Evolutionary conservation across 768 basidiomycete genomes (phyloP), one percentile per base, ranked within the genome.

Genomic region (Boletus edulis): DNA sequence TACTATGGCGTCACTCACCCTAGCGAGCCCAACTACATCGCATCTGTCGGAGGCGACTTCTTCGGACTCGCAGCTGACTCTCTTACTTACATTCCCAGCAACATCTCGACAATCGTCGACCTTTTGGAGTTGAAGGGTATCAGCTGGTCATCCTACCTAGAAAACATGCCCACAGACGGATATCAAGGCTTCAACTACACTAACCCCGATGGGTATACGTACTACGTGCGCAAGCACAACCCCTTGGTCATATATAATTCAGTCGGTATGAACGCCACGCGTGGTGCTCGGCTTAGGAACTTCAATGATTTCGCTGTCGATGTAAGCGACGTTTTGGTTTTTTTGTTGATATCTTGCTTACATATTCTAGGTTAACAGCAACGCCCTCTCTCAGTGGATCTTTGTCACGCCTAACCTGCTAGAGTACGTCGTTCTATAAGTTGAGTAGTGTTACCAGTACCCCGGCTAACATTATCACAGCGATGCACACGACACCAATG

Each of bases 241-340:
- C 82, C 81, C 3, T 62, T 78, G 50, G 70, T 82, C 46, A 71
- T 82, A 43, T 81, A 71, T 61, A 72, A 85, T 65, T 79, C 78
- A 0, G 74, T 86, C 29, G 75, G 76, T 5, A 64, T 60, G 39
- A 74, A 75, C 20, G 52, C 76, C 1, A 57, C 66, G 0, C 81
- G 83, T 29, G 69, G 69, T 15, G 59, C 61, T 9, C 75, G 76
- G 18, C 73, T 79, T 59, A 75, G 83, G 32, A 85, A 82, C 65
- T 85, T 84, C 65, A 85, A 84, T 57, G 75, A 85, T 59, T 82
- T 85, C 51, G 77, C 79, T 3, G 67, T 72, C n/a, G 84, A 85
- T 58, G 67, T 83, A 31, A 11, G 48, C 8, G n/a, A 49, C 20
- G 27, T 29, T 24, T n/a, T 5, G 24, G 9, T 53, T 13, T 24